Base-by-base conservation (phyloP, 306 rosid genomes). In the Sphenostylis stenocarpa region DNA sequence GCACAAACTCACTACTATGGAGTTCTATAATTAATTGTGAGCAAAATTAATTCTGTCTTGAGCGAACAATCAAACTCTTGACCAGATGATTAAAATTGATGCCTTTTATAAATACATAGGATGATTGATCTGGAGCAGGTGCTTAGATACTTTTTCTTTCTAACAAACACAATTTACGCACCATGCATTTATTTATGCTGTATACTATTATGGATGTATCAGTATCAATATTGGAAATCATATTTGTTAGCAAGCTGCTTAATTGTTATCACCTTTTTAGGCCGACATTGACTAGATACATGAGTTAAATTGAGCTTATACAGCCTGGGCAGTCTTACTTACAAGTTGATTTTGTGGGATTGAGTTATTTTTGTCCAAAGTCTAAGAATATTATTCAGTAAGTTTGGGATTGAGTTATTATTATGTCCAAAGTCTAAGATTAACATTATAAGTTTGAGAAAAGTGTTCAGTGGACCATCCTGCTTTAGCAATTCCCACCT, bases 51-150 rank as follows among this genome's bases (percentile, higher is more conserved):
- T 19, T 66, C 23, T 66, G 62, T 57, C 39, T 15, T 10, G 7
- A 23, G 62, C 57, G 74, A n/a, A 21, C 31, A 16, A 31, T 44
- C 48, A 7, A 70, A 63, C 43, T 47, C n/a, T 70, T 78, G 57
- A 55, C 21, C 23, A 2, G 62, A 49, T 39, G 69, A 66, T n/a
- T 39, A 20, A 21, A 16, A 2, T 67, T 49, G 21, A 53, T 72
- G 16, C 60, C 48, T 4, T 31, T 19, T 72, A 6, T 31, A 53
- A 28, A 63, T 11, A 9, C 39, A 23, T 28, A 41, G 20, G 33
- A 23, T 39, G 53, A 71, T 19, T 20, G 14, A 20, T 61, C 43
- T 13, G 73, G 78, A 19, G 17, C 28, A 28, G 52, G 43, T 39
- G 19, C 17, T 9, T 3, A 20, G 45, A 70, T 76, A 29, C 7